Base-by-base conservation (phyloP, 768 basidiomycete species). In the Suillus cothurnatus region DNA sequence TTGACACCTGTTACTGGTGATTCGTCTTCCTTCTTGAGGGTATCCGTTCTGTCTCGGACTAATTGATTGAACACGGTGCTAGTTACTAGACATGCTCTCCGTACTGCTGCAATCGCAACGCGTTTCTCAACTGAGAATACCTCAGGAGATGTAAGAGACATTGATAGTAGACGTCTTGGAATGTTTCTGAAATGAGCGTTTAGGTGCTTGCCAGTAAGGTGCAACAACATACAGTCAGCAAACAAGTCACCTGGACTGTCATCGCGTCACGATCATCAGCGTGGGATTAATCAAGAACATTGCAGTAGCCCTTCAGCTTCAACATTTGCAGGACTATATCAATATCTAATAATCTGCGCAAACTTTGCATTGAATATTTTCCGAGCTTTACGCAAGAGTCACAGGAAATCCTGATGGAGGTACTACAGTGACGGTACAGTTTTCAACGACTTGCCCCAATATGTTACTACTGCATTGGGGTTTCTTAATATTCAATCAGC, bases 1-100 rank as follows among this genome's bases (percentile, higher is more conserved):
- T 49, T 69, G 81, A 59, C 66, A 91, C 93, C 90, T 15, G 94
- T 96, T 1, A 97, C 94, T 12, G 94, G 94, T 2, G 90, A 91
- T 76, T 95, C 95, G 81, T 99, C 97, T 32, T 84, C 88, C 75
- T 99, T 98, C 57, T 89, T 89, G 45, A 96, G 80, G 0, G 92
- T 95, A 77, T 97, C 97, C 70, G 88, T 87, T 67, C 88, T 89
- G 39, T 59, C 58, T 59, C 41, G 39, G 68, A 94, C 89, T 61
- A 97, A 85, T 61, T 86, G 89, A 71, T 90, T 88, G 80, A 98
- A 97, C 23, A 98, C 92, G 2, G 89, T 85, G 3, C 89, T 86
- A 2, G 96, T 96, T 66, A 97, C 81, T 31, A 83, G 80, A 73
- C 92, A 95, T 4, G 96, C 96, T 43, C 96, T 80, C 21, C 93